Evolutionary conservation across 352 stramenopile genomes (phyloP), one percentile per base, ranked within the genome.

Genomic region (Phytophthora brassicae): DNA sequence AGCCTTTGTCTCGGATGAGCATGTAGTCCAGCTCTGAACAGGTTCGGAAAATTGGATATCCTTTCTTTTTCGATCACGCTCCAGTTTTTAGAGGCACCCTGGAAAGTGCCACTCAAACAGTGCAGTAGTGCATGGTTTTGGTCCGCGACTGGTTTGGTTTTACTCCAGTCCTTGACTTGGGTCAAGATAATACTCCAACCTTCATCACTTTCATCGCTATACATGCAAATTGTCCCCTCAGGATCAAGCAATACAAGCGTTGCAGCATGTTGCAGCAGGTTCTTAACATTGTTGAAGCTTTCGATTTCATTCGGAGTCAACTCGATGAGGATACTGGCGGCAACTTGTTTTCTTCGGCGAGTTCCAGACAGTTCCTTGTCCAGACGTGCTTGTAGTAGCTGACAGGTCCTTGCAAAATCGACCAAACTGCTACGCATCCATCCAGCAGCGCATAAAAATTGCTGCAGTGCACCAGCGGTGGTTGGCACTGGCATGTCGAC

Each of bases 51-150:
- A 52, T 52, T n/a, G 28, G 29, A 23, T 28, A 60, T 22, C 3
- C 22, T n/a, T n/a, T 60, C 41, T 33, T 60, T 60, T 16, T 38
- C 41, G 2, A 51, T 60, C 8, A 52, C 28, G 12, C 41, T 52
- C 52, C 28, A 60, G 19, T 45, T 33, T 5, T 38, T 45, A 17
- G 51, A 59, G 6, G 51, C 38, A 3, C 28, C 41, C 16, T 22
- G 17, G 36, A 52, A 45, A 4, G 41, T 46, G 2, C 31, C 53
- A 50, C 53, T 53, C 29, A 60, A 45, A 13, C 53, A 60, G 29
- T 41, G 14, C 1, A 53, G 4, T 1, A 60, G 31, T 2, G 4
- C 7, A 22, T 39, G 43, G 2, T 50, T 6, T 11, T 49, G 39
- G 1, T 57, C 36, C 3, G 2, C 13, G 2, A 44, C 28, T 16